Percentiles rank a stretch among this genome's conserved stretches.
Evolutionary conservation across 1,284 basidiomycete genomes (phyloP).

Genomic region (Fistulinella cinereoalba): DNA sequence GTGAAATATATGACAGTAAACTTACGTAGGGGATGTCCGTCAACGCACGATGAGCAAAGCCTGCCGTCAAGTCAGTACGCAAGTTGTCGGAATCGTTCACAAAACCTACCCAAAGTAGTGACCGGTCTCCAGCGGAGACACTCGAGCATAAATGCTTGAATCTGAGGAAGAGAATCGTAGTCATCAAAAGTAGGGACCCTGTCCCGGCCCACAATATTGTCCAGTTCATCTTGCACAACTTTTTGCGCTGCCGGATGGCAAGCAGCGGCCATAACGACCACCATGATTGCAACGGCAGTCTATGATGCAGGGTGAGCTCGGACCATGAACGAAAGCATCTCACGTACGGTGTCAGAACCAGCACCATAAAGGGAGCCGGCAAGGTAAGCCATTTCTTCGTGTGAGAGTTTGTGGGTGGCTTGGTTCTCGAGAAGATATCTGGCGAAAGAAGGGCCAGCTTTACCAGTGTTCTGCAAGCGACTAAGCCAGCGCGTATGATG

Average conservation of each 20-base stretch:
- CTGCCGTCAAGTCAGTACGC: conserved; percentile 13
- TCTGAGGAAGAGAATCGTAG: conserved; percentile 35
- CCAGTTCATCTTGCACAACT: conserved; percentile 46
- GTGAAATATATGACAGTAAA: background rate
- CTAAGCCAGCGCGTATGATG: background rate
- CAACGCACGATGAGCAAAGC: conserved; percentile 30
- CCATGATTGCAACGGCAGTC: conserved; percentile 44
- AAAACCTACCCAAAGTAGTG: conserved; percentile 27
- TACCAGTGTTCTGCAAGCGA: conserved; percentile 15
- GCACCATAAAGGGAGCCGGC: conserved; percentile 44
- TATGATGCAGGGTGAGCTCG: conserved; percentile 15
- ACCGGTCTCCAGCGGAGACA: conserved; percentile 46
- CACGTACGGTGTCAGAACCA: conserved; percentile 40
- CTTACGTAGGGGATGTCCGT: conserved; percentile 32
- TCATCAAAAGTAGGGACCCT: conserved; percentile 43
- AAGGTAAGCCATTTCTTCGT: conserved; percentile 40
- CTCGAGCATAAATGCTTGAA: conserved; percentile 46
- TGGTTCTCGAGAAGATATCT: conserved; percentile 34
- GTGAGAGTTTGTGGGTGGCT: conserved; percentile 24
- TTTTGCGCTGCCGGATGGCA: conserved; percentile 40
- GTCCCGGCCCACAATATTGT: conserved; percentile 40
- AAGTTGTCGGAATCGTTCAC: background rate
- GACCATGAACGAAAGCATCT: background rate
- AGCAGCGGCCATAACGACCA: conserved; percentile 51
- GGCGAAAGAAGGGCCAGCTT: conserved; percentile 29